Evolutionary conservation across 495 filamentous ascomycete species (phyloP), one percentile per base, ranked within the genome.

Genomic region (Paragyromitra xinjiangensis): DNA sequence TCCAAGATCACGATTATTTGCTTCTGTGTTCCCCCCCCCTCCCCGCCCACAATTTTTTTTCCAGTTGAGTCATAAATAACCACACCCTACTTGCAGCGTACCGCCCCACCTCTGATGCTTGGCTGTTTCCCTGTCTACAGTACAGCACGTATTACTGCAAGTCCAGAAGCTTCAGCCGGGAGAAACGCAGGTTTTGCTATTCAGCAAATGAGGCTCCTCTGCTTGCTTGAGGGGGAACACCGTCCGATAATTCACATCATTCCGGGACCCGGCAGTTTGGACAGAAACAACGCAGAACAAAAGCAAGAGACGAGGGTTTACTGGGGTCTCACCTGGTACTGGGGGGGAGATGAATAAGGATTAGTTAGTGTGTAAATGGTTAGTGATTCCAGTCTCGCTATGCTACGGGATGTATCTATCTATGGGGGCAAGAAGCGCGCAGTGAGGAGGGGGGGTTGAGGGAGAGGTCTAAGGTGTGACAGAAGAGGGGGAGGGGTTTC

Each of bases 41-140:
- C n/a, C 12, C 42, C 42, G 7, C 42, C 12, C 42, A 44, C 2
- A 24, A 29, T 40, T 70, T 48, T 73, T 40, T 53, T 37, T 76
- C 37, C 42, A 61, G 59, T 77, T 77, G 74, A 77, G 74, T 77
- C 74, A 77, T 77, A 77, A 77, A 77, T 77, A 72, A 77, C 68
- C 48, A 77, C 44, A 71, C 39, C 62, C 40, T 62, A 16, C 71
- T 14, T 64, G 73, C 65, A 75, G 65, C 11, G 56, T 64, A 75
- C 65, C 45, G 58, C 71, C 71, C 71, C 71, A 66, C 71, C 56
- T 74, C 40, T 51, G 64, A 68, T 74, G 53, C 73, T 77, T 77
- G 68, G 73, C 68, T 29, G 45, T 50, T 51, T 61, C 59, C 50
- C 29, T 56, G 24, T 48, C 69, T 45, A 58, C 44, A 48, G 63